Conservation (phyloP, 805 yeast genomes). For the Peterozyma toletana region DNA sequence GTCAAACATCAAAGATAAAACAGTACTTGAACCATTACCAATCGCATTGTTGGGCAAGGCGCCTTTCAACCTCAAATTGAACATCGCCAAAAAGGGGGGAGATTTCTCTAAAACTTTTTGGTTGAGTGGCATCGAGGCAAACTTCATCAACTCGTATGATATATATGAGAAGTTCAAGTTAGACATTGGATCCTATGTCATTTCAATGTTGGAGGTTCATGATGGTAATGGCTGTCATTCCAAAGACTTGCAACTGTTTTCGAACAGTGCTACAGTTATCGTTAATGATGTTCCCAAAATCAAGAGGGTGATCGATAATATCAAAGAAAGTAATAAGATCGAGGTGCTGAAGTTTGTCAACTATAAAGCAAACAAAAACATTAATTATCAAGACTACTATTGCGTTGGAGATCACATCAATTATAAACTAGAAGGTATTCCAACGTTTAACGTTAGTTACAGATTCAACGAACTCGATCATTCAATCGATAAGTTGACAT, state of each 20-base stretch:
- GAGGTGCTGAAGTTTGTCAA: constrained; percentile 1
- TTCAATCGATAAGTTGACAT: constrained; percentile 41
- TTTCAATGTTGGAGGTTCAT: constrained; percentile 47
- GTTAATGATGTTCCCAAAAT: constrained; percentile 78
- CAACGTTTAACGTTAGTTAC: constrained; percentile 76
- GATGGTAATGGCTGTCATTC: constrained; percentile 67
- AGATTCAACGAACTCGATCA: constrained; percentile 58
- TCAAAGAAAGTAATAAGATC: background rate
- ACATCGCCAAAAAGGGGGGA: constrained; percentile 45
- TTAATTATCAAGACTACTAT: constrained; percentile 30
- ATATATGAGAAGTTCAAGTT: constrained; percentile 37
- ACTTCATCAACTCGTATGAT: constrained; percentile 28
- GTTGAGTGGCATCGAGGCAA: constrained; percentile 33
- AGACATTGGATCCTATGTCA: constrained; percentile 62
- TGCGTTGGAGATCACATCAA: constrained; percentile 92
- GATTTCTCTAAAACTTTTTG: constrained; percentile 42
- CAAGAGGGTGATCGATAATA: constrained; percentile 24
- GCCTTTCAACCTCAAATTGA: constrained; percentile 55
- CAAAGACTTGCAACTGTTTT: constrained; percentile 20
- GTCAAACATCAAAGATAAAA: constrained; percentile 15
- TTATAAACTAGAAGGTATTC: constrained; percentile 66
- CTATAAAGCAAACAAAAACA: constrained; percentile 8
- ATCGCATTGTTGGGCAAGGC: constrained; percentile 48
- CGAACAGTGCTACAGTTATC: constrained; percentile 43
- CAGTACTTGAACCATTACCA: constrained; percentile 41